Evolutionary conservation across 2,329 filamentous ascomycete species (phyloP).

Genomic region (Penicillium sp.): DNA sequence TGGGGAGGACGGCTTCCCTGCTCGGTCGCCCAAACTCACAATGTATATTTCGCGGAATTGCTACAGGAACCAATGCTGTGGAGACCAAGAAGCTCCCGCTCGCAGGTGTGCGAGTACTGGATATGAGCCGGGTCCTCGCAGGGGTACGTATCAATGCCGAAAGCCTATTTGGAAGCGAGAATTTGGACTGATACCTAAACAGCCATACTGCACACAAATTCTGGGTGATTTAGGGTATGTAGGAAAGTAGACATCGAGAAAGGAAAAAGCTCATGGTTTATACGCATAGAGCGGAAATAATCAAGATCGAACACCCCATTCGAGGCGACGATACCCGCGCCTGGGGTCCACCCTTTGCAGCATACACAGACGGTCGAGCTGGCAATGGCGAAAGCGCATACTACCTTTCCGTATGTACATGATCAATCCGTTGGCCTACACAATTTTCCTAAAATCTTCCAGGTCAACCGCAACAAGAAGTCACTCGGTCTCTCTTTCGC

Average conservation of each 20-base stretch:
- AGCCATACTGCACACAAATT: constrained; percentile 98
- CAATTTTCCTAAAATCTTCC: neutral
- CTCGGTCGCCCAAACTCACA: neutral
- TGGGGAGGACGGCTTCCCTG: neutral
- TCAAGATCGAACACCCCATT: constrained; percentile 93
- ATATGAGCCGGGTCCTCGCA: constrained; percentile 95
- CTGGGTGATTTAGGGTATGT: constrained; percentile 89
- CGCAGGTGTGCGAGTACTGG: constrained; percentile 82
- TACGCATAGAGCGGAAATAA: constrained; percentile 82
- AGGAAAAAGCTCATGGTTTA: neutral
- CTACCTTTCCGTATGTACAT: constrained; percentile 73
- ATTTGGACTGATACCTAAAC: constrained; percentile 7
- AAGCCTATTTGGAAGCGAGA: constrained; percentile 3
- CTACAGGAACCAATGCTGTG: neutral
- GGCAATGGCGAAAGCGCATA: constrained; percentile 90
- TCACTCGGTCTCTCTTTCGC: constrained; percentile 91
- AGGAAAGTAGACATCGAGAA: neutral
- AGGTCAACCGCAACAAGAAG: constrained; percentile 99
- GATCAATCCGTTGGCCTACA: neutral
- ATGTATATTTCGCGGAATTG: neutral
- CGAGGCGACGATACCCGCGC: constrained; percentile 91
- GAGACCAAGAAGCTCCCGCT: constrained; percentile 61
- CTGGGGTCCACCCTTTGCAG: constrained; percentile 93
- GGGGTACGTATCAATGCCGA: constrained; percentile 63
- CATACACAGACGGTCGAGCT: constrained; percentile 63